Conservation (phyloP, 129 eudicot species). For the Scalesia atractyloides region DNA sequence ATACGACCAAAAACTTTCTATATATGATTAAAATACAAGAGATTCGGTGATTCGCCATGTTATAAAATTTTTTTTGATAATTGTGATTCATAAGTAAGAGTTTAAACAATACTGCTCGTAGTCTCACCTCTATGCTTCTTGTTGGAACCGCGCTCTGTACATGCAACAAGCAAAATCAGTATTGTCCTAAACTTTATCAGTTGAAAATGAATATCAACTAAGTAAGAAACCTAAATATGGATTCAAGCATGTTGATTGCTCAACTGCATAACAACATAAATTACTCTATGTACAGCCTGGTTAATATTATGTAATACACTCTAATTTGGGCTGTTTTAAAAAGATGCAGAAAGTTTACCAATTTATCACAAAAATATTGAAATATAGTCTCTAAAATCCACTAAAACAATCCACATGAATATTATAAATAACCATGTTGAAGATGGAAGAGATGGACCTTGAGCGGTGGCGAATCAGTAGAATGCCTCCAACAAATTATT, state of each 20-base stretch:
- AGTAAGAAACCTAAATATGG: constrained; percentile 18
- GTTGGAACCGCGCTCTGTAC: constrained; percentile 55
- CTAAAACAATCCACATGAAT: not conserved
- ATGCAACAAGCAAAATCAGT: constrained; percentile 44
- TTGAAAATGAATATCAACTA: constrained; percentile 28
- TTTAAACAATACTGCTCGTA: constrained; percentile 11
- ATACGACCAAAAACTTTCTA: no score
- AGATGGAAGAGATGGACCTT: constrained; percentile 60
- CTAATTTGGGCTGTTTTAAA: no score
- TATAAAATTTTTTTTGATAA: no score
- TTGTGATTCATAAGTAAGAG: not conserved
- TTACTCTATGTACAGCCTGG: no score
- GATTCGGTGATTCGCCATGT: no score
- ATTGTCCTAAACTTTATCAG: constrained; percentile 34
- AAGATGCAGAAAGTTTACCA: no score
- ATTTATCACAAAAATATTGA: no score
- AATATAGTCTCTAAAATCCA: no score
- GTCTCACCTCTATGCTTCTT: constrained; percentile 57
- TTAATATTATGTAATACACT: no score
- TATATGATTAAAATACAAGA: no score
- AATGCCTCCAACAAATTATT: constrained; percentile 82
- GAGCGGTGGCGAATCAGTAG: constrained; percentile 47
- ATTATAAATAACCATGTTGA: constrained; percentile 2
- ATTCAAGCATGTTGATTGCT: not conserved
- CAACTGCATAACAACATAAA: not conserved